Evolutionary conservation across 2,329 filamentous ascomycete genomes (phyloP).

Genomic region (Endothia cerciana): DNA sequence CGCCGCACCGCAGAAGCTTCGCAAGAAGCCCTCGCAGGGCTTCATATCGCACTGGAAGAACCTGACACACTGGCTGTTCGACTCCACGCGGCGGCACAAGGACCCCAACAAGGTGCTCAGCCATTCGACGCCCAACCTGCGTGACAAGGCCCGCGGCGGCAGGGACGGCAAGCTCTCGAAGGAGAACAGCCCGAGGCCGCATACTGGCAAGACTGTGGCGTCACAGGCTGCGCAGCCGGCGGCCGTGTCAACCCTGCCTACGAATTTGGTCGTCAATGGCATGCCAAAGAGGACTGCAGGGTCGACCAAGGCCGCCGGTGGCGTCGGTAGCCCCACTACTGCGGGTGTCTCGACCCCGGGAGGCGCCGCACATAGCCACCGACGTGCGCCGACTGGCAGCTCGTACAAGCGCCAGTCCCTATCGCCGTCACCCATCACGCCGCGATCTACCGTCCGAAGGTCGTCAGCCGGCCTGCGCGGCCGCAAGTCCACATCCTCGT

Average conservation of each 20-base stretch:
- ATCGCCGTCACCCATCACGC: slow-evolving; percentile 85
- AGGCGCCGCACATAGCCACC: slow-evolving; percentile 28
- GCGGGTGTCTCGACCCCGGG: slow-evolving; percentile 34
- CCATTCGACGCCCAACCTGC: slow-evolving; percentile 63
- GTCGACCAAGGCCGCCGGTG: slow-evolving; percentile 29
- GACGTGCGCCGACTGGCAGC: slow-evolving; percentile 41
- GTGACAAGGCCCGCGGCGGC: slow-evolving; percentile 51
- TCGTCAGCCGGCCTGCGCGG: slow-evolving; percentile 83
- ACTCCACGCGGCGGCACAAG: slow-evolving; percentile 58
- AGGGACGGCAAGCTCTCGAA: slow-evolving; percentile 49
- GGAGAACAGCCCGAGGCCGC: slow-evolving; percentile 60
- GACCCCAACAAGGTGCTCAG: slow-evolving; percentile 55
- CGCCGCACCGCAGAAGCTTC: slow-evolving; percentile 49
- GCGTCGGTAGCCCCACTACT: slow-evolving; percentile 39
- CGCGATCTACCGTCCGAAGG: slow-evolving; percentile 82
- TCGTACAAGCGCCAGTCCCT: slow-evolving; percentile 76
- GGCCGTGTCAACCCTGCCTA: slow-evolving; percentile 51
- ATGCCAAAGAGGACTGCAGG: slow-evolving; percentile 35
- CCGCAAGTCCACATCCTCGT: slow-evolving; percentile 94
- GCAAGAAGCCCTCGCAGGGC: slow-evolving; percentile 61
- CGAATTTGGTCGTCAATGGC: slow-evolving; percentile 57
- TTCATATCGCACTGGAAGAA: slow-evolving; percentile 66
- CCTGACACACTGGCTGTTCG: slow-evolving; percentile 66
- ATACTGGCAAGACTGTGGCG: slow-evolving; percentile 61
- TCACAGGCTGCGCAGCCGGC: slow-evolving; percentile 41